Base-by-base conservation (phyloP, 345 rosid genomes). In the Capsella bursapastoris region DNA sequence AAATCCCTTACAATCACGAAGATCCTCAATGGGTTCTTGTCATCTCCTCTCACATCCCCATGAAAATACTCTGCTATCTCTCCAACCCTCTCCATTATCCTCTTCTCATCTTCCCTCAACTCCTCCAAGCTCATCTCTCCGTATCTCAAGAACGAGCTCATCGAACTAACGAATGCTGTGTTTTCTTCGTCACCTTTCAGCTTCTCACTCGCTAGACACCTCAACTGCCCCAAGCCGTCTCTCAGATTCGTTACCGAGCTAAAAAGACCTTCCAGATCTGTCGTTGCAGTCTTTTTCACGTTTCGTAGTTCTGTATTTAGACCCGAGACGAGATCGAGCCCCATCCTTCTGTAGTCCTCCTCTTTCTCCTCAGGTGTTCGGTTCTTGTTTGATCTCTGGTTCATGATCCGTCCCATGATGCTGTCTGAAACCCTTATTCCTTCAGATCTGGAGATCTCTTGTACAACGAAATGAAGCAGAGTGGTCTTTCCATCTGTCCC, bases 1-100 rank as follows among this genome's bases (percentile, higher is more conserved):
- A 95, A 95, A 67, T 95, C 99, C 71, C 99, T 95, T 15, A 92
- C 99, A 66, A 95, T 95, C 88, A 95, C 96, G 64, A 95, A 92
- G 27, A 95, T 95, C 68, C 91, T 75, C 5, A 95, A 87, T 10
- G 96, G 98, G 57, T 88, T 95, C 57, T 87, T 82, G 67, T 95
- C 99, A 53, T 92, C 92, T 79, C 90, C 94, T 84, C 87, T 86
- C 75, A 83, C 86, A 67, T 90, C 81, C 57, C 99, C 99, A 66
- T 95, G 99, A 57, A 95, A 95, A 66, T 95, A 95, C 85, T 95
- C 99, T 0, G 96, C 86, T 4, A 92, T 85, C 77, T 86, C 92
- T 59, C 91, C 83, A 7, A 90, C 98, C 18, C 85, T 85, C 34
- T 86, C 77, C 64, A 92, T 75, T 45, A 90, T 94, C 61, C 85